Percentiles rank a stretch among this genome's conserved stretches.
These are phyloP conservation scores for Scheffersomyces ergatensis DNA, from an alignment of 805 yeast species.

Conservation along the genomic window DNA sequence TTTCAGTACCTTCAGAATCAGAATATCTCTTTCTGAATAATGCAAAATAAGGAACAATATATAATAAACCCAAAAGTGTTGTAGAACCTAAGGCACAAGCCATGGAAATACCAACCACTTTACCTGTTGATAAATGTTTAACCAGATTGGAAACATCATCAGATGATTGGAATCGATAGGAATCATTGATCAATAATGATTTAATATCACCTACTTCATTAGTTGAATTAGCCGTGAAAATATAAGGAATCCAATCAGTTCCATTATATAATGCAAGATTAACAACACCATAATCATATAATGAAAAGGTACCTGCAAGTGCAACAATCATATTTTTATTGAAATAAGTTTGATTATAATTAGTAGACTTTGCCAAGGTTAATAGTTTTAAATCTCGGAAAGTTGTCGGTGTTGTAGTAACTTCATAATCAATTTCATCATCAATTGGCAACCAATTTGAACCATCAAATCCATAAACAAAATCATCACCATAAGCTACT, in stretches of 20 bases:
- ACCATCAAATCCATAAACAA: slow-evolving; percentile 45
- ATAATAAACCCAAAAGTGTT: slow-evolving; percentile 37
- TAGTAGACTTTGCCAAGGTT: slow-evolving; percentile 26
- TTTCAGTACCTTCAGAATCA: slow-evolving; percentile 19
- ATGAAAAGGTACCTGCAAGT: slow-evolving; percentile 54
- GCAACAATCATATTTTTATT: slow-evolving; percentile 46
- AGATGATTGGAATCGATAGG: slow-evolving; percentile 33
- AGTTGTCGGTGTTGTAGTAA: slow-evolving; percentile 26
- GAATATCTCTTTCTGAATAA: slow-evolving; percentile 29
- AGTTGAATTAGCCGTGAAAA: slow-evolving; percentile 35
- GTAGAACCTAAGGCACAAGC: slow-evolving; percentile 47
- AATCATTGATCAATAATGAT: slow-evolving; percentile 32
- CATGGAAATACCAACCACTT: slow-evolving; percentile 43
- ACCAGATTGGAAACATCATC: slow-evolving; percentile 20
- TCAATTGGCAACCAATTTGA: slow-evolving; percentile 47
- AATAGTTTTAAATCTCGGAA: slow-evolving; percentile 48
- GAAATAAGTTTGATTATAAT: slow-evolving; percentile 36
- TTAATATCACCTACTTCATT: slow-evolving; percentile 26
- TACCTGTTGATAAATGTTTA: slow-evolving; percentile 31
- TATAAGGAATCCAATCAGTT: slow-evolving; percentile 61
- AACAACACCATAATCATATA: slow-evolving; percentile 52
- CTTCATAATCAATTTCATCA: slow-evolving; percentile 19
- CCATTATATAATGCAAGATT: slow-evolving; percentile 70
- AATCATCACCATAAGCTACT: slow-evolving; percentile 31
- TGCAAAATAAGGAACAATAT: slow-evolving; percentile 36